Percentiles rank a stretch among this genome's conserved stretches.
These are phyloP conservation scores for Sicyos edulis DNA, from an alignment of 306 rosid genomes.

Conservation along the genomic window DNA sequence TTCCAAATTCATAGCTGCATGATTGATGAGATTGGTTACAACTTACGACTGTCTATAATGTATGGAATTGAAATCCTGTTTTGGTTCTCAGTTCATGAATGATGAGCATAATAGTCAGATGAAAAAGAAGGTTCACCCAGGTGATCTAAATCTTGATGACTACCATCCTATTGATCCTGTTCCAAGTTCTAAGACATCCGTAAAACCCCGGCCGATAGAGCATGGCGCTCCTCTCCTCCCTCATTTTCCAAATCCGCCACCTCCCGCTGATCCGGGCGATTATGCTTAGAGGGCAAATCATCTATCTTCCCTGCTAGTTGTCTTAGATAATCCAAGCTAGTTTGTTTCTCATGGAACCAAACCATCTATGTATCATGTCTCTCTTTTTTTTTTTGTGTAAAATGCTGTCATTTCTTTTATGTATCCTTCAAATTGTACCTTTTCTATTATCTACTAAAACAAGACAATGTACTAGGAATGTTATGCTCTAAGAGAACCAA, in stretches of 20 bases:
- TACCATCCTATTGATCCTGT: conserved; percentile 54
- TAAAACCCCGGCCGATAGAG: conserved; percentile 59
- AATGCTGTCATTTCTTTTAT: not conserved
- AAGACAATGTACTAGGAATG: not conserved
- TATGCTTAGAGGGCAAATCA: conserved; percentile 11
- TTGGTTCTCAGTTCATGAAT: conserved; percentile 13
- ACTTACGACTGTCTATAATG: not conserved
- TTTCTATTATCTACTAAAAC: conserved; percentile 4
- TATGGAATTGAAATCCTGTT: conserved; percentile 2
- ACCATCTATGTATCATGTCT: not conserved
- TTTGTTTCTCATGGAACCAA: conserved; percentile 7
- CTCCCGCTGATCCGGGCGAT: conserved; percentile 34
- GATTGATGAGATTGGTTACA: conserved; percentile 1
- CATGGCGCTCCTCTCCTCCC: conserved; percentile 65
- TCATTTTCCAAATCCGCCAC: conserved; percentile 56
- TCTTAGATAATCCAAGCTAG: not conserved
- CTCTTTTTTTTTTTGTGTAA: not conserved
- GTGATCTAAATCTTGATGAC: conserved; percentile 43
- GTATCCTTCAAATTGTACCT: not conserved
- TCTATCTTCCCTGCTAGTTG: not conserved
- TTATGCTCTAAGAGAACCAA: not conserved
- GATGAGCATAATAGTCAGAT: not conserved
- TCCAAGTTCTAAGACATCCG: conserved; percentile 42
- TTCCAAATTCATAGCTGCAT: not conserved
- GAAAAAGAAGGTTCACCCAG: conserved; percentile 2